Evolutionary conservation across 2,329 filamentous ascomycete genomes (phyloP), one percentile per base, ranked within the genome.

Genomic region (Lachnellula occidentalis): DNA sequence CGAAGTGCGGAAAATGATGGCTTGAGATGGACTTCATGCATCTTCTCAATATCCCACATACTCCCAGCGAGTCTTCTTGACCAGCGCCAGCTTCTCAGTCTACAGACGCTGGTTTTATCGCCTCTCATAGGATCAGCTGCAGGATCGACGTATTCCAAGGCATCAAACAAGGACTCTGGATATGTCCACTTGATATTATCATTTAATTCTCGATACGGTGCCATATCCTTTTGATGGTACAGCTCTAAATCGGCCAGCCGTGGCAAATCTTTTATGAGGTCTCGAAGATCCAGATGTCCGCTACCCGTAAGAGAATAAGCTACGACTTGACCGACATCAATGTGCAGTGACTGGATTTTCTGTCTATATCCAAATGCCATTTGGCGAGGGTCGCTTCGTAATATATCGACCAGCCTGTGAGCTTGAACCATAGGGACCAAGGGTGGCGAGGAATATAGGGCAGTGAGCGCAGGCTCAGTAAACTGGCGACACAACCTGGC

Each of bases 221-320:
- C 77, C 58, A 81, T 73, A 64, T 95, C 88, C 48, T 80, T 75
- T 11, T 78, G 79, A 61, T 92, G 87, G 58, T 85, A 86, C 15
- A 96, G 77, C 54, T 90, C 82, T 34, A 96, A 71, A 48, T 85
- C 79, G 50, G 79, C 78, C 15, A 96, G 75, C 47, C 82, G 83
- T 0, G 86, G 85, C 5, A 90, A 77, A 45, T 80, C 76, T 41
- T 76, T 74, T 19, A 95, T 73, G 48, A 95, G 70, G 24, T 74
- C 71, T 39, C 73, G 68, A 19, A 88, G 66, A 56, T 84, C 77
- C 53, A 85, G 73, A 21, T 80, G 77, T 11, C 78, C 78, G 42
- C 75, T 72, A 2, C 76, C 73, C 12, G 74, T 76, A 65, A 78
- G 78, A 50, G 76, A 77, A 61, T 81, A 79, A 41, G 76, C 71